Conservation (phyloP, 208 protist species). For the Borovskyia barvae region DNA sequence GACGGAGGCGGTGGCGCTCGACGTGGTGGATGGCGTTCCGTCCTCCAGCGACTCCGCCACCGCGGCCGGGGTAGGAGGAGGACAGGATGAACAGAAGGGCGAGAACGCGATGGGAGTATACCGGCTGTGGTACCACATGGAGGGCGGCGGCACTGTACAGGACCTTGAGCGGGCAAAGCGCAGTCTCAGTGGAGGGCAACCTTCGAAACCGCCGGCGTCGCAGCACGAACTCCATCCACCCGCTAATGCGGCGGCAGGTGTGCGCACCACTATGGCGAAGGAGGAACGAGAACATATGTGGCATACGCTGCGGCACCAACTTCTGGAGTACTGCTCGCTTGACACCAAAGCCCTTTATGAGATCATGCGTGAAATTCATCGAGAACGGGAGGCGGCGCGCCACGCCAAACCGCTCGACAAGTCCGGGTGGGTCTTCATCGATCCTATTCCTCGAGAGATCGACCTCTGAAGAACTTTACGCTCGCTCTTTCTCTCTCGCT, state of each 20-base stretch:
- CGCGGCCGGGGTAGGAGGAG: slow-evolving; percentile 2
- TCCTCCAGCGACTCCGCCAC: neutral
- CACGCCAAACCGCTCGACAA: slow-evolving; percentile 59
- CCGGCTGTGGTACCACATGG: slow-evolving; percentile 88
- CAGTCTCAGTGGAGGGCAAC: neutral
- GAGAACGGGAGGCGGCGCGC: slow-evolving; percentile 47
- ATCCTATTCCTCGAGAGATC: slow-evolving; percentile 58
- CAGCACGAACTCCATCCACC: neutral
- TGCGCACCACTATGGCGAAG: slow-evolving; percentile 25
- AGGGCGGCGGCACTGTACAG: slow-evolving; percentile 76
- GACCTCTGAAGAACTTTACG: slow-evolving; percentile 19
- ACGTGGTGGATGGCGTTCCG: too few species aligned
- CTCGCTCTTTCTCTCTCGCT: neutral
- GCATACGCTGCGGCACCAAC: slow-evolving; percentile 75
- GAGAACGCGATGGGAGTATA: slow-evolving; percentile 90
- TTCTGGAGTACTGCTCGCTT: slow-evolving; percentile 90
- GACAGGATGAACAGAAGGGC: slow-evolving; percentile 66
- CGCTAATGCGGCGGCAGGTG: slow-evolving; percentile 7
- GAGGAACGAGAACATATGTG: slow-evolving; percentile 69
- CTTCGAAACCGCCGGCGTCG: too few species aligned
- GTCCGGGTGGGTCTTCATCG: slow-evolving; percentile 76
- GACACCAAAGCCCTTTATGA: slow-evolving; percentile 87
- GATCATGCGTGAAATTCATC: slow-evolving; percentile 85
- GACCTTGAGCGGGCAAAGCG: slow-evolving; percentile 45
- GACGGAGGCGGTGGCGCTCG: neutral